phyloP scores from a whole-genome alignment of 2,329 filamentous ascomycete species.

The Ascochyta viciae-villosae region DNA sequence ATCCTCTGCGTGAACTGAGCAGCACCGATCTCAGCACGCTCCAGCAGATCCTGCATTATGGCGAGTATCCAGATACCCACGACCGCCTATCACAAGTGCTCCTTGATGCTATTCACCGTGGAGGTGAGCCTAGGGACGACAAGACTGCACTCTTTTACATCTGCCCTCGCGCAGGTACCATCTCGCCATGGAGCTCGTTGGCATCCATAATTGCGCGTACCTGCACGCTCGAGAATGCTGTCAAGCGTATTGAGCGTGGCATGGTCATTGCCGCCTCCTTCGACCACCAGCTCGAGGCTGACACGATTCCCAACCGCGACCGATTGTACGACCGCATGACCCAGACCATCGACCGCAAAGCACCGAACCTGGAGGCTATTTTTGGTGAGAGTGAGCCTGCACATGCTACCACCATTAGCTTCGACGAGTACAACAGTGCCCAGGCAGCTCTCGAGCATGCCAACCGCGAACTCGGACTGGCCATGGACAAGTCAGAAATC shows the following conservation, averaged over 20 bases:
- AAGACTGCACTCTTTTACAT: slow-evolving; percentile 71
- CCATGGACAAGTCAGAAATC: slow-evolving; percentile 87
- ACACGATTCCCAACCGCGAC: slow-evolving; percentile 69
- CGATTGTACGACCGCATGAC: slow-evolving; percentile 94
- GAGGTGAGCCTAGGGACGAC: slow-evolving; percentile 58
- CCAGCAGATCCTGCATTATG: slow-evolving; percentile 67
- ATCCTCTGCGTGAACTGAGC: slow-evolving; percentile 49
- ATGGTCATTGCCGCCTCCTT: slow-evolving; percentile 74
- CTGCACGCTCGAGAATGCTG: slow-evolving; percentile 76
- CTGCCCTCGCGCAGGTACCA: slow-evolving; percentile 77
- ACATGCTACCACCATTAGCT: slow-evolving; percentile 77
- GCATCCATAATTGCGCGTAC: slow-evolving; percentile 93
- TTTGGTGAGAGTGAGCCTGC: slow-evolving; percentile 74
- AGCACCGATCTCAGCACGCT: slow-evolving; percentile 59
- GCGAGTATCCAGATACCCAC: slow-evolving; percentile 57
- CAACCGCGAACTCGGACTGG: slow-evolving; percentile 83
- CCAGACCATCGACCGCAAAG: slow-evolving; percentile 72
- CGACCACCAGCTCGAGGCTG: slow-evolving; percentile 59
- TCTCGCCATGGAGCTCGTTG: slow-evolving; percentile 97
- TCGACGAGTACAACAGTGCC: slow-evolving; percentile 68
- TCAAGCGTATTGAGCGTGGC: slow-evolving; percentile 84
- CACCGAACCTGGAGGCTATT: slow-evolving; percentile 76
- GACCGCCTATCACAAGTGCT: slow-evolving; percentile 54
- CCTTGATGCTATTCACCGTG: slow-evolving; percentile 57
- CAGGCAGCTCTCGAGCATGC: slow-evolving; percentile 78